Evolutionary conservation across 2,329 filamentous ascomycete genomes (phyloP).

Genomic region (Lasiodiplodia gonubiensis): DNA sequence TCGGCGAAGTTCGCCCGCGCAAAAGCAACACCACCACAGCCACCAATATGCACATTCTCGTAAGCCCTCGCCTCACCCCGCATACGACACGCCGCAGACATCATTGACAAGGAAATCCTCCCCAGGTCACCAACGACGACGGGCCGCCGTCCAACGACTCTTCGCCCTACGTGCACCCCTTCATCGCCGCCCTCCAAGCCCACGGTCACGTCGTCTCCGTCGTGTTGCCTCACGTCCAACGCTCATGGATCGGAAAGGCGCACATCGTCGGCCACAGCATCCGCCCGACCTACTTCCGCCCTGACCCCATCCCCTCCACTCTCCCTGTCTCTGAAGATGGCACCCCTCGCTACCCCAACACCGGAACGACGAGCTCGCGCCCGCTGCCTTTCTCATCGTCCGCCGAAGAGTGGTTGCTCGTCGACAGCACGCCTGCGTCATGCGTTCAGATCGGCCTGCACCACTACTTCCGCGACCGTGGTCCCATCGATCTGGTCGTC

Average conservation of each 20-base stretch:
- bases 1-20: background rate
- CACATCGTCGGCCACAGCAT: constrained; percentile 92
- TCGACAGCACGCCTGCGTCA: constrained; percentile 56
- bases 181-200: constrained; percentile 54
- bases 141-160: constrained; percentile 57
- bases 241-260: constrained; percentile 98
- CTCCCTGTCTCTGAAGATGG: constrained; percentile 33
- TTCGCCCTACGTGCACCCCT: constrained; percentile 57
- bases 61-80: constrained; percentile 33
- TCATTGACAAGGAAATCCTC: constrained; percentile 14
- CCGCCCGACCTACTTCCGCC: constrained; percentile 82
- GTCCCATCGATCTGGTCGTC: constrained; percentile 55
- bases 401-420: constrained; percentile 57
- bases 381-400: constrained; percentile 41
- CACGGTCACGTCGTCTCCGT: constrained; percentile 90
- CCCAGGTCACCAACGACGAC: constrained; percentile 58
- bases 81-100: background rate
- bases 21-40: constrained; percentile 16
- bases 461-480: constrained; percentile 53
- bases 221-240: constrained; percentile 86
- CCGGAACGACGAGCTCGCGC: constrained; percentile 42
- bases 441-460: constrained; percentile 57
- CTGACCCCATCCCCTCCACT: constrained; percentile 55
- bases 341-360: constrained; percentile 43
- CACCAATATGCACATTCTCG: constrained; percentile 47